Evolutionary conservation across 768 basidiomycete genomes (phyloP).

Genomic region (Paxillus rubicundulus): DNA sequence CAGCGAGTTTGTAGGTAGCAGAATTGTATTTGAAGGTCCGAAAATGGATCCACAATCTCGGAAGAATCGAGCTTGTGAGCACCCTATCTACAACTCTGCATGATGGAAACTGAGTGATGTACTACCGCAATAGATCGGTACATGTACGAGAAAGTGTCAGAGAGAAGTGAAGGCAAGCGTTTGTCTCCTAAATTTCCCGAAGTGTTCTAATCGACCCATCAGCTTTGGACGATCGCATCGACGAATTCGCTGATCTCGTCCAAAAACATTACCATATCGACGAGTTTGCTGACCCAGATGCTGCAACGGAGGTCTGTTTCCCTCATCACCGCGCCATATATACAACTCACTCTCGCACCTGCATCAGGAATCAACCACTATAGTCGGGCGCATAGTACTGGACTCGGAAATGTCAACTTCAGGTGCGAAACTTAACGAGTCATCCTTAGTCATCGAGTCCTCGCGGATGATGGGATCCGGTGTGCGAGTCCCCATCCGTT

Average conservation of each 20-base stretch:
- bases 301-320: constrained; percentile 47
- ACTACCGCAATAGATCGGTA: constrained; percentile 61
- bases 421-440: constrained; percentile 68
- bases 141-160: constrained; percentile 90
- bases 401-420: constrained; percentile 60
- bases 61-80: constrained; percentile 58
- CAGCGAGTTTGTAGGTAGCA: constrained; percentile 20
- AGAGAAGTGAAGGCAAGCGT: constrained; percentile 71
- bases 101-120: constrained; percentile 1
- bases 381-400: constrained; percentile 71
- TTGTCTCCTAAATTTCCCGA: constrained; percentile 1
- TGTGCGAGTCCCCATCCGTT: constrained; percentile 65
- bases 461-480: constrained; percentile 73
- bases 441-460: constrained; percentile 75
- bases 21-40: constrained; percentile 31
- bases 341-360: constrained; percentile 1
- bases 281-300: constrained; percentile 78
- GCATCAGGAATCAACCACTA: constrained; percentile 56
- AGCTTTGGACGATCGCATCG: constrained; percentile 87
- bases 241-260: constrained; percentile 77
- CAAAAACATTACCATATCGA: constrained; percentile 62
- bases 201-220: constrained; percentile 2
- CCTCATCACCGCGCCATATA: background rate
- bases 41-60: constrained; percentile 28
- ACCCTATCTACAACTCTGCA: background rate